Base-by-base conservation (phyloP, 169 alveolate genomes). In the Plasmodium blacklocki region DNA sequence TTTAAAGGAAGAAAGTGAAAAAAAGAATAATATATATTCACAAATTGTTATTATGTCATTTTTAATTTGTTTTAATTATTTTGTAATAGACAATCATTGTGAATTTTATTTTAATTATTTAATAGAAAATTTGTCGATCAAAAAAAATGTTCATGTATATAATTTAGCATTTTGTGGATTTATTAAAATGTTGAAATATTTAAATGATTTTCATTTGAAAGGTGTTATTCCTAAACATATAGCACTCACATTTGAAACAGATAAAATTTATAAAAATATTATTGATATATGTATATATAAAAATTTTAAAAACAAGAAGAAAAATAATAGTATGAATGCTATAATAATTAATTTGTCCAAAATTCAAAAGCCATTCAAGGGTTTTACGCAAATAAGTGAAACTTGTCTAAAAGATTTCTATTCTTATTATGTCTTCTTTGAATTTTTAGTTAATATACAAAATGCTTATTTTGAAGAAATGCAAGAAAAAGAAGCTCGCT, bases 71-170 rank as follows among this genome's bases (percentile, higher is more conserved):
- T 83, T 56, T 58, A 73, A 56, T 15, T 56, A 83, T 47, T 83
- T 83, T 83, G 91, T 62, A 11, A 39, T 83, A 39, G 52, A 54
- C 19, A 83, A 83, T 58, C 29, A 83, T 58, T 14, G 18, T 5
- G 85, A 68, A 7, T 83, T 83, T 60, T 83, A 83, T 47, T 83
- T 83, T 68, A 67, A 72, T 63, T 83, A 83, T 73, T 50, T 83
- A 52, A 14, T 83, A 26, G 83, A 83, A 68, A 67, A 83, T 68
- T 43, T 83, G 12, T 67, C 72, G 9, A 83, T 83, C 18, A 83
- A 83, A 68, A 83, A 83, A 83, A 83, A 83, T 29, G 91, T 83
- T 14, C 39, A 83, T 83, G 85, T 83, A 26, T 83, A 83, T 83
- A 83, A 83, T 63, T 26, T 83, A 56, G 83, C 91, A 14, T 67